These are phyloP conservation scores for Conidiobolus incongruus DNA, from an alignment of 371 early-diverging fungal genomes.

Conservation along the genomic window DNA sequence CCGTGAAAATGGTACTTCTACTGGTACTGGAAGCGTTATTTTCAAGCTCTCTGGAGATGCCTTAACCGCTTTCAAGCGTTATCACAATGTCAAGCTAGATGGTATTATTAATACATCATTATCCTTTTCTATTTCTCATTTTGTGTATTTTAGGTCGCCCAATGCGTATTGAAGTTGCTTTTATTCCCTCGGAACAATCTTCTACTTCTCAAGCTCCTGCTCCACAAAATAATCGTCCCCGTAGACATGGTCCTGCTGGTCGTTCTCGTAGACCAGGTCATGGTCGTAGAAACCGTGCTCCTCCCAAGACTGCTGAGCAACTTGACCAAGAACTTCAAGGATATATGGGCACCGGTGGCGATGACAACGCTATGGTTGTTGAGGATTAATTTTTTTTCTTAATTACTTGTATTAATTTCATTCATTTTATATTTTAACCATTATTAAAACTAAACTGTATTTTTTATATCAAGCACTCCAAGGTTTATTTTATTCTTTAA, in stretches of 20 bases:
- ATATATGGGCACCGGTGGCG: no score
- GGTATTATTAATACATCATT: constrained; percentile 10
- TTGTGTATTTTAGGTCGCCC: constrained; percentile 15
- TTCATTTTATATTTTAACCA: no score
- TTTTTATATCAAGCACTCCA: no score
- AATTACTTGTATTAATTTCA: no score
- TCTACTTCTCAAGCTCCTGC: no score
- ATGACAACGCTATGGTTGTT: no score
- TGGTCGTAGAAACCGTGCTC: no score
- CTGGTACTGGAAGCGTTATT: constrained; percentile 40
- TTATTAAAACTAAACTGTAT: no score
- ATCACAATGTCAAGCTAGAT: constrained; percentile 43
- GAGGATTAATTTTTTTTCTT: no score
- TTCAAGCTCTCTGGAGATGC: constrained; percentile 33
- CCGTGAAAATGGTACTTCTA: constrained; percentile 36
- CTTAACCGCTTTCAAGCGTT: constrained; percentile 25
- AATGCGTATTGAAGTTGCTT: constrained; percentile 50
- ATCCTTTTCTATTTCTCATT: not conserved
- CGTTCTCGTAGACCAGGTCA: constrained; percentile 5
- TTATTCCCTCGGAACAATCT: constrained; percentile 26
- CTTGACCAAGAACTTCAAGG: no score
- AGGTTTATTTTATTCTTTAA: no score
- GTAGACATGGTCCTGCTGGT: constrained; percentile 10
- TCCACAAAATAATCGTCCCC: constrained; percentile 7
- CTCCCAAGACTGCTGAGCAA: no score